phyloP scores from a whole-genome alignment of 129 eudicot genomes.

The Artemisia argyi region DNA sequence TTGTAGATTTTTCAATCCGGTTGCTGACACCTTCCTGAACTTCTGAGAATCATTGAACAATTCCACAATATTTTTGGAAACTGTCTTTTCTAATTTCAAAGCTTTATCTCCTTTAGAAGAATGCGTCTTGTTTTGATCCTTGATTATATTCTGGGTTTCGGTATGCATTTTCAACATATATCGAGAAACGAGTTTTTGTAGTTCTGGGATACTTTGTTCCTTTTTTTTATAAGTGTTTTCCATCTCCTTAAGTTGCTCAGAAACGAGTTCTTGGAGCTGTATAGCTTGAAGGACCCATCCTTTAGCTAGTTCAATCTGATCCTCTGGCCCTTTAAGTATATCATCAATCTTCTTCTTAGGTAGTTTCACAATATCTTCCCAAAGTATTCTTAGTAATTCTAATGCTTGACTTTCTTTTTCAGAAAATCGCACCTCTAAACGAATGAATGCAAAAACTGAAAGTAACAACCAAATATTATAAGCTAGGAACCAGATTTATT shows the following conservation, averaged over 20 bases:
- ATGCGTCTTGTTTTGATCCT: neutral
- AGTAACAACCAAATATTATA: neutral
- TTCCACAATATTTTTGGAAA: no score
- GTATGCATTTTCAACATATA: neutral
- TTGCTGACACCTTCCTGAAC: no score
- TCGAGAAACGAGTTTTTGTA: neutral
- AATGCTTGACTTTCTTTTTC: slow-evolving; percentile 8
- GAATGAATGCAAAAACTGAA: neutral
- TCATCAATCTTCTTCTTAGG: neutral
- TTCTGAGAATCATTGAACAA: no score
- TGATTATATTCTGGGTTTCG: neutral
- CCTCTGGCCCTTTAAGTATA: slow-evolving; percentile 17
- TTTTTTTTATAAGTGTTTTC: neutral
- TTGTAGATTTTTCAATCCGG: no score
- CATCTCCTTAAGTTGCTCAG: neutral
- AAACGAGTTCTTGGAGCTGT: neutral
- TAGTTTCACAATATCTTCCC: slow-evolving; percentile 15
- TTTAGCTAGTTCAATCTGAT: neutral
- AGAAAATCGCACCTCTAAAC: neutral
- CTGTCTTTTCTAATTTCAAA: no score
- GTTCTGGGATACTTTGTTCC: neutral
- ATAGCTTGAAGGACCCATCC: slow-evolving; percentile 7
- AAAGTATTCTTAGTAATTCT: slow-evolving; percentile 10
- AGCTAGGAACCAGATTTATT: no score
- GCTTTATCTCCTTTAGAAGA: no score